Percentiles rank a stretch among this genome's conserved stretches.
phyloP scores from a whole-genome alignment of 768 basidiomycete genomes.

The Calocybe cyanea region DNA sequence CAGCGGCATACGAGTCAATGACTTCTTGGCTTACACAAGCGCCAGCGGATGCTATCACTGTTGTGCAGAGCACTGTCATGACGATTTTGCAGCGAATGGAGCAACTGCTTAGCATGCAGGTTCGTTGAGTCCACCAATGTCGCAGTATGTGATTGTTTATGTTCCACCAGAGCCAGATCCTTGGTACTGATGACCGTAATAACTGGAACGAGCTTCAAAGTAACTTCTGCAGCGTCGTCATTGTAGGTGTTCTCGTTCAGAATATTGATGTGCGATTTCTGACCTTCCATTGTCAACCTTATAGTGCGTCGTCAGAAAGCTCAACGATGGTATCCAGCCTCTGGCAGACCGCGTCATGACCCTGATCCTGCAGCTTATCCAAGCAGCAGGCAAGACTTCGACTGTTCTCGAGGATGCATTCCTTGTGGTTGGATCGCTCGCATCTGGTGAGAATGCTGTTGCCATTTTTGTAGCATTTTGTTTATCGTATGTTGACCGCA shows the following conservation, averaged over 20 bases:
- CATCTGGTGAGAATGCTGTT: constrained; percentile 48
- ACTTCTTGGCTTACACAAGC: constrained; percentile 82
- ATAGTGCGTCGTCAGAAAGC: constrained; percentile 82
- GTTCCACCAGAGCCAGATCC: constrained; percentile 71
- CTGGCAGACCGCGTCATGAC: constrained; percentile 96
- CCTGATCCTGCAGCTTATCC: constrained; percentile 78
- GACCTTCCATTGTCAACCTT: background rate
- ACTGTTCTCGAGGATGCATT: constrained; percentile 96
- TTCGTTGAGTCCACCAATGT: constrained; percentile 26
- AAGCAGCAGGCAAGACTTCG: constrained; percentile 86
- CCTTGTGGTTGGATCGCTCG: constrained; percentile 86
- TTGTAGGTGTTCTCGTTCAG: constrained; percentile 47
- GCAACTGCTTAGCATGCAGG: constrained; percentile 79
- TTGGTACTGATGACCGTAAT: constrained; percentile 93
- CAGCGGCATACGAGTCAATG: constrained; percentile 94
- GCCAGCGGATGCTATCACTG: constrained; percentile 70
- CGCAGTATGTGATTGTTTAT: background rate
- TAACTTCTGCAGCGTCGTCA: constrained; percentile 88
- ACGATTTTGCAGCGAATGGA: constrained; percentile 90
- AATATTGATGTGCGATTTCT: background rate
- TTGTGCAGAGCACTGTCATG: constrained; percentile 79
- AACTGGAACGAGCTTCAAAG: constrained; percentile 99
- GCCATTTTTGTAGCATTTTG: background rate
- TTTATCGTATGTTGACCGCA: constrained; percentile 18
- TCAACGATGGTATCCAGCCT: constrained; percentile 78